Conservation (phyloP, 1,284 basidiomycete species). For the Ceratobasidium sp. region DNA sequence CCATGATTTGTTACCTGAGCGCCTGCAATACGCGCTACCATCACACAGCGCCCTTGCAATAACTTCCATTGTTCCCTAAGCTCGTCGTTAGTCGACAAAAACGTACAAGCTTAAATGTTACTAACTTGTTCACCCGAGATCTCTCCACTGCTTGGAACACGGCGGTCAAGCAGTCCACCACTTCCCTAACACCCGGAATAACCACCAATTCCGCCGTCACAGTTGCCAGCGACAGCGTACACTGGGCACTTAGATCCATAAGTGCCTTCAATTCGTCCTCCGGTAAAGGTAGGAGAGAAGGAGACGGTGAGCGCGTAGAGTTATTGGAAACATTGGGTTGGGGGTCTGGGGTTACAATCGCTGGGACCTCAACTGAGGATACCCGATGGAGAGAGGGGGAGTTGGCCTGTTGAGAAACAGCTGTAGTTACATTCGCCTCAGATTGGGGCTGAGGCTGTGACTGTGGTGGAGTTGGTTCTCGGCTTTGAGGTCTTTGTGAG, state of each 20-base stretch:
- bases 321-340: too few relatives aligned
- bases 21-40: slow-evolving; percentile 41
- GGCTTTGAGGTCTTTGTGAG: neutral
- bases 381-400: too few relatives aligned
- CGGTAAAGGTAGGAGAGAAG: neutral
- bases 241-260: slow-evolving; percentile 6
- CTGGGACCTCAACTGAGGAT: too few relatives aligned
- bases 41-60: slow-evolving; percentile 43
- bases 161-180: slow-evolving; percentile 4
- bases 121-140: slow-evolving; percentile 28
- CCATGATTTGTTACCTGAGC: slow-evolving; percentile 35
- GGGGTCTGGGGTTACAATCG: too few relatives aligned
- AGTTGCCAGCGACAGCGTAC: slow-evolving; percentile 5
- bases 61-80: slow-evolving; percentile 34
- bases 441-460: neutral
- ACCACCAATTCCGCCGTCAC: slow-evolving; percentile 21
- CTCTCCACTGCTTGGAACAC: slow-evolving; percentile 23
- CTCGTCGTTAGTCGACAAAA: neutral
- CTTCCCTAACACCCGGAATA: slow-evolving; percentile 13
- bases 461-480: too few relatives aligned
- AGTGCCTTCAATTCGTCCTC: slow-evolving; percentile 20
- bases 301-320: too few relatives aligned
- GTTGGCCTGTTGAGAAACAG: too few relatives aligned
- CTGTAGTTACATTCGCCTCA: neutral
- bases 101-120: neutral